phyloP scores from a whole-genome alignment of 768 basidiomycete species.

The Leccinum fibrillosum region DNA sequence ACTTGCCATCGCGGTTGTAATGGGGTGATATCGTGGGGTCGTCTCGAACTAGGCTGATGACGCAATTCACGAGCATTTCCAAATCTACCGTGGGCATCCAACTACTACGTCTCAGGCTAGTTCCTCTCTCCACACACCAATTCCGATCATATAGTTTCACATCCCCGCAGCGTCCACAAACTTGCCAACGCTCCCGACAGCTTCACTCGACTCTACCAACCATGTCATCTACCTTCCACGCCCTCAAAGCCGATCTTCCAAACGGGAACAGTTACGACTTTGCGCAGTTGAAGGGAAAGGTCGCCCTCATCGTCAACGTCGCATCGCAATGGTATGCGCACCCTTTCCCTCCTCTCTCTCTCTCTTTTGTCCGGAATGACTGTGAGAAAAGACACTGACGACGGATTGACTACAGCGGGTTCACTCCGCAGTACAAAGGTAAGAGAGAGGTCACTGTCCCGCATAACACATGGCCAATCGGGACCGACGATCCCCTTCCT shows the following conservation, averaged over 20 bases:
- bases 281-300: slow-evolving; percentile 68
- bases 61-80: background rate
- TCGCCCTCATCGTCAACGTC: slow-evolving; percentile 74
- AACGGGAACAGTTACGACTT: slow-evolving; percentile 57
- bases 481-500: background rate
- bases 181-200: slow-evolving; percentile 5
- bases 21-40: too few species aligned
- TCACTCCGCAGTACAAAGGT: slow-evolving; percentile 80
- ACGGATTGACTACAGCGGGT: slow-evolving; percentile 52
- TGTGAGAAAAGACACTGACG: background rate
- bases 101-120: background rate
- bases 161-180: background rate
- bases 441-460: slow-evolving; percentile 6
- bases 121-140: background rate
- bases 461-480: background rate
- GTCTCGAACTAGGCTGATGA: too few species aligned
- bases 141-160: background rate
- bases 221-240: slow-evolving; percentile 50
- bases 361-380: background rate
- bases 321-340: slow-evolving; percentile 61
- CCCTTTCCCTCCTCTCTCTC: background rate
- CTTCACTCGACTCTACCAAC: slow-evolving; percentile 12
- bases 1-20: too few species aligned
- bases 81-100: background rate
- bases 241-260: slow-evolving; percentile 64